Percentiles rank a stretch among this genome's conserved stretches.
Evolutionary conservation across 2,329 filamentous ascomycete species (phyloP).

Genomic region (Alternaria dauci): DNA sequence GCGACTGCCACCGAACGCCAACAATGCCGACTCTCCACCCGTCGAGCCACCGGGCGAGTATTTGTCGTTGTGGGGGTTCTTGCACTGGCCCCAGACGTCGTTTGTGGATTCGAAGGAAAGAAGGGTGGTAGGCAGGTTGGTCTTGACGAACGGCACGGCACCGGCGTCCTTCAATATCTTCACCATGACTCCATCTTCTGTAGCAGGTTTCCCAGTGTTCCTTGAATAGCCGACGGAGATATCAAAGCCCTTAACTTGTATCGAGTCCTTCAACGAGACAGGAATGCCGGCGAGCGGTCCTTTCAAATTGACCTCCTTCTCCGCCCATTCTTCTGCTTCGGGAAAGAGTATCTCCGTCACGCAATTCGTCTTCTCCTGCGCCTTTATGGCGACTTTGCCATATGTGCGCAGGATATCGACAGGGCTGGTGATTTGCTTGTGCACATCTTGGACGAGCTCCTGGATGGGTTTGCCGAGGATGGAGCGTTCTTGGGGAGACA

Average conservation of each 20-base stretch:
- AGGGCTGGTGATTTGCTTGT: slow-evolving; percentile 70
- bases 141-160: slow-evolving; percentile 92
- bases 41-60: slow-evolving; percentile 92
- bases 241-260: slow-evolving; percentile 85
- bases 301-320: slow-evolving; percentile 71
- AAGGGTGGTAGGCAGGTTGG: slow-evolving; percentile 85
- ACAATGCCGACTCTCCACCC: slow-evolving; percentile 81
- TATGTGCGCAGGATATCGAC: slow-evolving; percentile 83
- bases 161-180: slow-evolving; percentile 85
- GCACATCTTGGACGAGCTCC: slow-evolving; percentile 79
- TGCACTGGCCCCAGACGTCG: slow-evolving; percentile 81
- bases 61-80: slow-evolving; percentile 82
- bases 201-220: slow-evolving; percentile 72
- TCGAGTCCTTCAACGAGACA: slow-evolving; percentile 78
- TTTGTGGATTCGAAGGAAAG: slow-evolving; percentile 85
- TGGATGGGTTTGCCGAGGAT: slow-evolving; percentile 79
- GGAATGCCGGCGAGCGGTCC: slow-evolving; percentile 89
- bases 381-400: slow-evolving; percentile 83
- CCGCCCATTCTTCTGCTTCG: slow-evolving; percentile 76
- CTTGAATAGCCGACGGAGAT: slow-evolving; percentile 80
- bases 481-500: slow-evolving; percentile 70
- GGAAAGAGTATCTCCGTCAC: slow-evolving; percentile 85
- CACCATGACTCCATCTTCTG: slow-evolving; percentile 75
- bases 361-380: slow-evolving; percentile 88
- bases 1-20: slow-evolving; percentile 81